Evolutionary conservation across 208 protist species (phyloP).

Genomic region (Perkinsela sp.): DNA sequence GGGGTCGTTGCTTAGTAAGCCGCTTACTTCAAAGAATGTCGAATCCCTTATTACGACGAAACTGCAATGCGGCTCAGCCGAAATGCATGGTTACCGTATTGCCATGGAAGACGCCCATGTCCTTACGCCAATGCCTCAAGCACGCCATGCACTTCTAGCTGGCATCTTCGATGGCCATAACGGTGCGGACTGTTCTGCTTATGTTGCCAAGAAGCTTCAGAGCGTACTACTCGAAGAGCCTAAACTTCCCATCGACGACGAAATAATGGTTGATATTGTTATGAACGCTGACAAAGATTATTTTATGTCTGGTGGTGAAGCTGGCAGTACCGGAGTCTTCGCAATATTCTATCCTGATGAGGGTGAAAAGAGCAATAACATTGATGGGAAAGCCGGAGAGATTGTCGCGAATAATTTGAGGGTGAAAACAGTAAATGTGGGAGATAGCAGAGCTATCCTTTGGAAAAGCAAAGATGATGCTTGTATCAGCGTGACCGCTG

Average conservation of each 20-base stretch:
- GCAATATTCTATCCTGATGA: constrained; percentile 22
- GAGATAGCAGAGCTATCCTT: constrained; percentile 58
- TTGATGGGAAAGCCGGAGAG: constrained; percentile 10
- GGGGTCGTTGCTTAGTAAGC: background rate
- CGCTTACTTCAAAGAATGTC: background rate
- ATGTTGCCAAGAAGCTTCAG: constrained; percentile 24
- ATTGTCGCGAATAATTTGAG: too few relatives aligned
- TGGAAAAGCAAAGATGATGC: constrained; percentile 6
- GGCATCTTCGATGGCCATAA: constrained; percentile 67
- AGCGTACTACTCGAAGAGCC: constrained; percentile 13
- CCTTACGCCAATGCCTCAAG: constrained; percentile 14
- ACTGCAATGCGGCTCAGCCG: background rate
- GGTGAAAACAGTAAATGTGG: too few relatives aligned
- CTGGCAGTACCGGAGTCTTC: constrained; percentile 47
- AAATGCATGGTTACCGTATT: constrained; percentile 37
- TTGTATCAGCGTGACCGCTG: constrained; percentile 22
- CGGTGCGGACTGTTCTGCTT: constrained; percentile 32
- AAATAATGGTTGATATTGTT: constrained; percentile 29
- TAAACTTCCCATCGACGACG: constrained; percentile 14
- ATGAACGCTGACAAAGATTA: constrained; percentile 34
- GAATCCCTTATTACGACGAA: background rate
- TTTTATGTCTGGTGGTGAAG: constrained; percentile 17
- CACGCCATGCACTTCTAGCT: constrained; percentile 16
- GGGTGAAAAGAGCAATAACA: too few relatives aligned
- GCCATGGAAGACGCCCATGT: constrained; percentile 62